Evolutionary conservation across 176 grass and related monocot species (phyloP).

Genomic region (Avena eriantha): DNA sequence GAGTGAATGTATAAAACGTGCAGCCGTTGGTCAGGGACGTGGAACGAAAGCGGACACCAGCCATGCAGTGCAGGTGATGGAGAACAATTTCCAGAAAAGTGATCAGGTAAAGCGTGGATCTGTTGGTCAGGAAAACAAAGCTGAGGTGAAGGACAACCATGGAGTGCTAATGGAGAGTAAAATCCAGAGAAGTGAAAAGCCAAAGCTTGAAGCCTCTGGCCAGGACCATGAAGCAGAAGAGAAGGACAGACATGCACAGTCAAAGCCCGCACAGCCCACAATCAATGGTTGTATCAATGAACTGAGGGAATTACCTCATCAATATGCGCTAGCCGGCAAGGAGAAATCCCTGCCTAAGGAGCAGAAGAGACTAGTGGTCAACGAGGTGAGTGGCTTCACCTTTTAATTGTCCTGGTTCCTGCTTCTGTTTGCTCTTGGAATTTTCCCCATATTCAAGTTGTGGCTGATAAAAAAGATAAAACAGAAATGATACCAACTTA

Average conservation of each 20-base stretch:
- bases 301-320: background rate
- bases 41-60: background rate
- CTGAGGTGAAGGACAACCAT: background rate
- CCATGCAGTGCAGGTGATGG: background rate
- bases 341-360: background rate
- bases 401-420: background rate
- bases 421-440: background rate
- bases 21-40: background rate
- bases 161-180: background rate
- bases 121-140: background rate
- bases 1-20: background rate
- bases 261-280: background rate
- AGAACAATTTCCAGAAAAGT: background rate
- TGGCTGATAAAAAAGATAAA: background rate
- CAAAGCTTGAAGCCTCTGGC: background rate
- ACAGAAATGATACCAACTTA: background rate
- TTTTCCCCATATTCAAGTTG: background rate
- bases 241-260: background rate
- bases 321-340: background rate
- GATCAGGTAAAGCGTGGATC: background rate
- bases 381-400: background rate
- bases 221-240: background rate
- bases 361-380: slow-evolving; percentile 11
- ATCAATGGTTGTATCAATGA: background rate
- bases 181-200: background rate